Conservation (phyloP, 2,329 filamentous ascomycete genomes). For the Pseudohalonectria lignicola region DNA sequence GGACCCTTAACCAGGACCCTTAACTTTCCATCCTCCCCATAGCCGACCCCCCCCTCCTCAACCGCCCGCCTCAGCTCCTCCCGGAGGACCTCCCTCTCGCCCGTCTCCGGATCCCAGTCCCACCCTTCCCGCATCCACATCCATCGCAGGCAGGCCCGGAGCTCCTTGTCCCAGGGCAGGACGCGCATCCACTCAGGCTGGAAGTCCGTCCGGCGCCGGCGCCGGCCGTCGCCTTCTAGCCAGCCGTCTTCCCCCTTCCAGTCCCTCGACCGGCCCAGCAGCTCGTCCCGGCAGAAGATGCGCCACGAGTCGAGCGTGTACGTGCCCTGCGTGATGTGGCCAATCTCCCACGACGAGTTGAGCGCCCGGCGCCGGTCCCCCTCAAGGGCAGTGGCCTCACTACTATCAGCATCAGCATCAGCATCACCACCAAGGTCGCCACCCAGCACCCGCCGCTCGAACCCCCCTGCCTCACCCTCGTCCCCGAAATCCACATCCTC, state of each 20-base stretch:
- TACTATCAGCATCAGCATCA: too few species aligned
- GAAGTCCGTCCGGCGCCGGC: conserved; percentile 33
- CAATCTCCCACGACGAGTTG: conserved; percentile 64
- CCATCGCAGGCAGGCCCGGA: conserved; percentile 80
- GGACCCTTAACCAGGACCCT: conserved; percentile 20
- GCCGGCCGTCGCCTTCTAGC: conserved; percentile 14
- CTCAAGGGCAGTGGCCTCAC: too few species aligned
- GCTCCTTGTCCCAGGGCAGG: conserved; percentile 71
- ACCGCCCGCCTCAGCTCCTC: conserved; percentile 45
- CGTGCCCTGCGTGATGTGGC: conserved; percentile 68
- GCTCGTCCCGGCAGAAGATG: conserved; percentile 79
- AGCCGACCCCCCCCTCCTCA: conserved; percentile 43
- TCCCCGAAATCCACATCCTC: conserved; percentile 9
- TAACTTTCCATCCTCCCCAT: conserved; percentile 37
- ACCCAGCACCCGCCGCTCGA: conserved; percentile 9
- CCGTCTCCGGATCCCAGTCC: conserved; percentile 67
- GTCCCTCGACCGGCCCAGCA: conserved; percentile 54
- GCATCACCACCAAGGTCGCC: too few species aligned
- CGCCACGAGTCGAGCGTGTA: conserved; percentile 88
- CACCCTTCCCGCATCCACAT: conserved; percentile 85
- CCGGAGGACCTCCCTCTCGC: conserved; percentile 43
- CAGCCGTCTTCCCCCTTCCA: conserved; percentile 51
- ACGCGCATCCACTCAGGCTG: conserved; percentile 90
- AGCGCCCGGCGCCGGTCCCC: conserved; percentile 8
- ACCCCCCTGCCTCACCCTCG: neutral